phyloP scores from a whole-genome alignment of 805 yeast genomes.

The Cyberlindnera meyerae region DNA sequence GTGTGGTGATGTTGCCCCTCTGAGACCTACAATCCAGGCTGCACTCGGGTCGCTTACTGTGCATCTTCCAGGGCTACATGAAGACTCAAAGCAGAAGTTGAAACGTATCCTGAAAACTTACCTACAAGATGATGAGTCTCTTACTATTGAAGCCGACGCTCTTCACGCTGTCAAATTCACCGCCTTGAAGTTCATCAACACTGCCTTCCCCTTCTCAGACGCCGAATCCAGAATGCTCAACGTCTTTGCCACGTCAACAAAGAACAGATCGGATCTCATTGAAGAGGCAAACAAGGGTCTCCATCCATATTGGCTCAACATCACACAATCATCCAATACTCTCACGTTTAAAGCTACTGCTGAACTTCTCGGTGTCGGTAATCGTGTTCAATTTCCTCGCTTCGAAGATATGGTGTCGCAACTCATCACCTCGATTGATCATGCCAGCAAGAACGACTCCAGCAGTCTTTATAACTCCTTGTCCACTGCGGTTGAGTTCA shows the following conservation, averaged over 20 bases:
- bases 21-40: constrained; percentile 66
- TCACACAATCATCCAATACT: constrained; percentile 43
- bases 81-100: constrained; percentile 36
- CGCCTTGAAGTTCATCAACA: constrained; percentile 59
- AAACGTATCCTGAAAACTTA: constrained; percentile 33
- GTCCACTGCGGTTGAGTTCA: constrained; percentile 45
- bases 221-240: constrained; percentile 63
- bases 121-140: constrained; percentile 31
- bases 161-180: constrained; percentile 54
- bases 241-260: constrained; percentile 53
- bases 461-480: constrained; percentile 31
- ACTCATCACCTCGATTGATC: constrained; percentile 27
- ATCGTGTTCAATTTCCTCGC: constrained; percentile 47
- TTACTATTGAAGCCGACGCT: constrained; percentile 27
- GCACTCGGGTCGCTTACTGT: constrained; percentile 56
- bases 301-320: constrained; percentile 75
- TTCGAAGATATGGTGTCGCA: constrained; percentile 38
- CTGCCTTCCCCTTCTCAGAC: constrained; percentile 62
- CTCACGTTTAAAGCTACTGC: constrained; percentile 38
- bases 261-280: constrained; percentile 63
- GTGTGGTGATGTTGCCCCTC: constrained; percentile 55
- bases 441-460: constrained; percentile 19
- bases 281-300: constrained; percentile 80
- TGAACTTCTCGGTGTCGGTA: constrained; percentile 38
- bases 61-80: constrained; percentile 39